Evolutionary conservation across 2,329 filamentous ascomycete genomes (phyloP).

Genomic region (Xylaria sp.): DNA sequence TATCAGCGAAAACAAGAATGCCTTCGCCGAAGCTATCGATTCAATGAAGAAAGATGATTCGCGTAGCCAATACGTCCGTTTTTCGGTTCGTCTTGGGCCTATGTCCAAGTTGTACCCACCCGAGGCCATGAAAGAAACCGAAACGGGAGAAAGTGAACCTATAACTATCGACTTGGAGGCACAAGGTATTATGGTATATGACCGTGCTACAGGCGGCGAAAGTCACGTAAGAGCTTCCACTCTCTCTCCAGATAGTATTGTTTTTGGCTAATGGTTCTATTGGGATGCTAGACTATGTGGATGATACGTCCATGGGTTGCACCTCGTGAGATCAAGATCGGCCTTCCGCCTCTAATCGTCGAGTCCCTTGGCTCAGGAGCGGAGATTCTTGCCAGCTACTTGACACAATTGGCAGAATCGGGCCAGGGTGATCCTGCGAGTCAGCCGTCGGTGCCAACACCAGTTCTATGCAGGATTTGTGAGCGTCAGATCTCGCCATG

Average conservation of each 20-base stretch:
- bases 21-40: slow-evolving; percentile 85
- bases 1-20: slow-evolving; percentile 77
- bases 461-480: slow-evolving; percentile 94
- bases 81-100: slow-evolving; percentile 76
- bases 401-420: slow-evolving; percentile 87
- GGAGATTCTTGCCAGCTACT: slow-evolving; percentile 91
- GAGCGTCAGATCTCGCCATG: slow-evolving; percentile 96
- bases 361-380: slow-evolving; percentile 94
- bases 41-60: slow-evolving; percentile 94
- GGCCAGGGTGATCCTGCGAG: slow-evolving; percentile 78
- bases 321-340: slow-evolving; percentile 93
- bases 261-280: slow-evolving; percentile 19
- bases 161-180: slow-evolving; percentile 84
- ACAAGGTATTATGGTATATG: slow-evolving; percentile 98
- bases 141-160: slow-evolving; percentile 54
- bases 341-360: slow-evolving; percentile 87
- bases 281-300: slow-evolving; percentile 85
- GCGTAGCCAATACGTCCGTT: slow-evolving; percentile 88
- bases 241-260: not conserved
- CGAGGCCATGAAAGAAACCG: slow-evolving; percentile 54
- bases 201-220: slow-evolving; percentile 83
- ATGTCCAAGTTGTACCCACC: slow-evolving; percentile 70
- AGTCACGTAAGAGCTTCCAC: slow-evolving; percentile 78
- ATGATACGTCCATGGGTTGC: slow-evolving; percentile 94
- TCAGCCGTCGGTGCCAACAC: slow-evolving; percentile 77